A percentile compares a stretch with the other conserved stretches of the same genome.
These are phyloP conservation scores for Cercospora canescens DNA, from an alignment of 2,329 filamentous ascomycete genomes.

Conservation along the genomic window DNA sequence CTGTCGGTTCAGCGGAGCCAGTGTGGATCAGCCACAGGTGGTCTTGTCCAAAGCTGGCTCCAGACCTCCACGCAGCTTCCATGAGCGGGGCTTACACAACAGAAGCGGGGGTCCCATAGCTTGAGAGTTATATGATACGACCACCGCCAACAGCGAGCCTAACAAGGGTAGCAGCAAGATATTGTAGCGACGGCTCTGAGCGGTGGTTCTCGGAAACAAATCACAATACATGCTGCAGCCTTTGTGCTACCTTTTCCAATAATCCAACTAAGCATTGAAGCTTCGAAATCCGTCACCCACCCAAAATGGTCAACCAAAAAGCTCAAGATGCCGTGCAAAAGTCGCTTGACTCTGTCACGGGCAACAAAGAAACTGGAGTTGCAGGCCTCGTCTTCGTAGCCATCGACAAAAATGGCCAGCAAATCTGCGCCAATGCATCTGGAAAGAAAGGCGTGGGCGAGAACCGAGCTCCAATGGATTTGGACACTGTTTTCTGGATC, in stretches of 20 bases:
- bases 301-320: conserved; percentile 29
- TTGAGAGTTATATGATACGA: background rate
- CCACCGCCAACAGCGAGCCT: background rate
- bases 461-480: conserved; percentile 54
- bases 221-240: background rate
- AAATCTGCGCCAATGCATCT: conserved; percentile 44
- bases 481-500: conserved; percentile 62
- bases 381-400: conserved; percentile 48
- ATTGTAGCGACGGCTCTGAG: background rate
- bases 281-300: background rate
- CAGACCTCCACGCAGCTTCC: background rate
- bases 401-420: conserved; percentile 46
- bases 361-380: conserved; percentile 35
- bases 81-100: conserved; percentile 4
- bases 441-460: conserved; percentile 41
- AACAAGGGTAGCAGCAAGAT: background rate
- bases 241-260: background rate
- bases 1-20: conserved; percentile 4
- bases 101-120: conserved; percentile 3
- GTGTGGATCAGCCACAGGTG: background rate
- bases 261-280: background rate
- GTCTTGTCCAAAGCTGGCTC: background rate
- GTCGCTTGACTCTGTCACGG: conserved; percentile 37
- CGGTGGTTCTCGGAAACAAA: background rate
- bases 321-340: conserved; percentile 39